Base-by-base conservation (phyloP, 108 stramenopile species). In the Pseudonitzschia multistriata region DNA sequence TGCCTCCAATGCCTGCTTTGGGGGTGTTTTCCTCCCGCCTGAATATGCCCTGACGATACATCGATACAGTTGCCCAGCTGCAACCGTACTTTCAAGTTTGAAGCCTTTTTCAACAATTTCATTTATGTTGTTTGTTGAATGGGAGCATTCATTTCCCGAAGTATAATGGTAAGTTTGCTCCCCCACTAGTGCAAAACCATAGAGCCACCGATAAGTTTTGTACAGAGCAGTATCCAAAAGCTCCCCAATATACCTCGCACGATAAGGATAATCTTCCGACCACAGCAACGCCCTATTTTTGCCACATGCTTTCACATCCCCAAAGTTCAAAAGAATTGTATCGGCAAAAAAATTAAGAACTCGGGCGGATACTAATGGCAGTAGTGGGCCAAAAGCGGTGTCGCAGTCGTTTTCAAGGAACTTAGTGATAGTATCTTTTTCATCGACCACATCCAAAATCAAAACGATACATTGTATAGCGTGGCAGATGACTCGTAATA, bases 51-150 rank as follows among this genome's bases (percentile, higher is more conserved):
- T 77, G 29, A 78, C 61, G 2, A 95, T 76, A 68, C 91, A 89
- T n/a, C 89, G 79, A 67, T 92, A 95, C 28, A 95, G 78, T 62
- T 77, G 76, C 35, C 78, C 83, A 42, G 94, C 87, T 35, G 88
- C 87, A 24, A 66, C 54, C 0, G 80, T 68, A 53, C 74, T 85
- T 81, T 95, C 94, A 53, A 86, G 88, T 35, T 70, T 49, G 62
- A 62, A 62, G 21, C 37, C 42, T 31, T 11, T 53, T 29, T 6
- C 30, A 13, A 27, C 54, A 31, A 72, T 53, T 64, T 70, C 70
- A 48, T 30, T 25, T 15, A 55, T 62, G n/a, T 47, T 25, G 27
- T 63, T 68, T 27, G 29, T 24, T 33, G 79, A 63, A 19, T 42
- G 57, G 7, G 67, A 45, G 34, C 63, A 15, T 39, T 75, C 74